Evolutionary conservation across 192 early-diverging fungal genomes (phyloP), one percentile per base, ranked within the genome.

Genomic region (Coemansia sp.): DNA sequence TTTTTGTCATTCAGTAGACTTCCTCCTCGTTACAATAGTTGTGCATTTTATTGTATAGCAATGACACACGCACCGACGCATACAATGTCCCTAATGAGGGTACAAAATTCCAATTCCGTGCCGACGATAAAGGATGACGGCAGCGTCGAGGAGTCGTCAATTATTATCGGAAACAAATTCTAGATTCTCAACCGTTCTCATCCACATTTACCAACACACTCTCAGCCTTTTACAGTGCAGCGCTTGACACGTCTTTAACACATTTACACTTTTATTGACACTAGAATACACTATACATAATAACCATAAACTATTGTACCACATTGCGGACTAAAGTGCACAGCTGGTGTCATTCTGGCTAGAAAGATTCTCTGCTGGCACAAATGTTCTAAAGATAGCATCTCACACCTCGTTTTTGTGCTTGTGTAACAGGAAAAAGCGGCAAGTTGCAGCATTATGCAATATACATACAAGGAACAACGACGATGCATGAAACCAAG

Each of bases 121-220:
- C 29, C 29, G 12, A 29, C 29, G 23, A 15, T 55, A 24, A 55
- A 55, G 25, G 53, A 55, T 8, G 53, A 55, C 29, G 53, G 53
- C 27, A 55, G 53, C 3, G 14, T 55, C 6, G 53, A 55, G 29
- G 53, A 55, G 15, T 17, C 29, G 23, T n/a, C 24, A 5, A 25
- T 55, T 12, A 22, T 55, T 14, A 32, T 6, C 2, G 53, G 53
- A 25, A 15, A 29, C 23, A 55, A 55, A 55, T 14, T 6, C 53
- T 55, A 55, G 17, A 29, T n/a, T 55, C 5, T 10, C 41, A 43
- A n/a, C 41, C 12, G 10, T 43, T 15, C 4, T 3, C 4, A 0
- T 43, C 5, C 37, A 43, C 41, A 43, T 4, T n/a, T 15, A 15
- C 9, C 10, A 43, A 43, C 41, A n/a, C 41, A 14, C 41, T 11